Base-by-base conservation (phyloP, 2,329 filamentous ascomycete species). In the Aspergillus neotritici region DNA sequence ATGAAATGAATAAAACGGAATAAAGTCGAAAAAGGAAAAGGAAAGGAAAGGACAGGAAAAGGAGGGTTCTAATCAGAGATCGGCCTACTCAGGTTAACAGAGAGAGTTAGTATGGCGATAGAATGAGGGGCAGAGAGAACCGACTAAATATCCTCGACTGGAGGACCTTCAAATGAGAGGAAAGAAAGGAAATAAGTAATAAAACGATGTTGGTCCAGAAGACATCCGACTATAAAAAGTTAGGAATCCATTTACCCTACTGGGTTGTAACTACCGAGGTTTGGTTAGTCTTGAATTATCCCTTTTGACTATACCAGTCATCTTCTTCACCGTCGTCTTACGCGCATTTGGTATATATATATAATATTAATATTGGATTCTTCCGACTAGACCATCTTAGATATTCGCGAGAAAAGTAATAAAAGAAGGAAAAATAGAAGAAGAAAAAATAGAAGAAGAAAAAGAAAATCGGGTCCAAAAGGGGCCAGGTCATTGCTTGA, bases 21-120 rank as follows among this genome's bases (percentile, higher is more conserved):
- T 41, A 37, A 46, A 46, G 13, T 13, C 34, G 37, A 34, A 16
- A 32, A 45, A 14, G 37, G 16, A 37, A 41, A 36, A 36, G 14
- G 16, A 47, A 33, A 14, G 29, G 35, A 39, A 30, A 44, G 37
- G 13, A 14, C 17, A 13, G 30, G 36, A 43, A 41, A 36, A 39
- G 29, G 31, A 37, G 21, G 21, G 21, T 25, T 25, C 6, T 8
- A 25, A 25, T 25, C 7, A 4, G 9, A 25, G 21, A 25, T 25
- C 21, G 21, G 21, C 21, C 21, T 8, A 25, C 21, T 25, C 21
- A 25, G 21, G 7, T 5, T 8, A 25, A 25, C 21, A 25, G 21
- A 25, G 21, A 8, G 7, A 25, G 21, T 25, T 25, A 25, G 21
- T 8, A 43, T 35, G 13, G 13, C 21, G 15, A 32, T 34, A 44